phyloP scores from a whole-genome alignment of 2,329 filamentous ascomycete species.

The Furcasterigmium furcatum region DNA sequence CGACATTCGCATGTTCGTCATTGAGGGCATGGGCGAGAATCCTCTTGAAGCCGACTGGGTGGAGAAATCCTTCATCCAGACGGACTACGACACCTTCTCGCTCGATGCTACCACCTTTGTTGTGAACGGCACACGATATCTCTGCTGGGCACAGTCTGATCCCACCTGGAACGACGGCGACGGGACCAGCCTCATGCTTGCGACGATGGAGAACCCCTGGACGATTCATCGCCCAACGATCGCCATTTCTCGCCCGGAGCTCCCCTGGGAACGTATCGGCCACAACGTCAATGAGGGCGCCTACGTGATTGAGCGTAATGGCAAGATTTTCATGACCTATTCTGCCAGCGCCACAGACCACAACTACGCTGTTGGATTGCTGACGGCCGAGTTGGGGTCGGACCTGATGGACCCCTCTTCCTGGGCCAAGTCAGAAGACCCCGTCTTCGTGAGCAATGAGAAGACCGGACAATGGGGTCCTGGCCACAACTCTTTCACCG shows the following conservation, averaged over 20 bases:
- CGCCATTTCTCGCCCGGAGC: conserved; percentile 13
- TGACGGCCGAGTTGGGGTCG: conserved; percentile 14
- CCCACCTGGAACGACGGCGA: conserved; percentile 16
- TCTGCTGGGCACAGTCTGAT: conserved; percentile 25
- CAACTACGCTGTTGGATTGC: conserved; percentile 23
- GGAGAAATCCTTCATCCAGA: conserved; percentile 21
- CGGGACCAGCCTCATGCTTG: conserved; percentile 18
- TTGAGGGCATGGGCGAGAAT: conserved; percentile 22
- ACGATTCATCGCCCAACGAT: conserved; percentile 14
- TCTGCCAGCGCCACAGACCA: conserved; percentile 17
- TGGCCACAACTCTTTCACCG: conserved; percentile 22
- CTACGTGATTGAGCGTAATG: conserved; percentile 13
- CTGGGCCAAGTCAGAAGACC: conserved; percentile 19
- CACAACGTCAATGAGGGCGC: conserved; percentile 16
- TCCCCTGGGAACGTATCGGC: conserved; percentile 14
- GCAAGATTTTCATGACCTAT: conserved; percentile 14
- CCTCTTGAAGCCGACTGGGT: conserved; percentile 20
- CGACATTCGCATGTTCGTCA: conserved; percentile 19
- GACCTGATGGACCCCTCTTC: conserved; percentile 18
- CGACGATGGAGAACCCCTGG: conserved; percentile 21
- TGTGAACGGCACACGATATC: conserved; percentile 20
- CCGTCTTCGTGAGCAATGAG: conserved; percentile 21
- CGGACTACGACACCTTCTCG: conserved; percentile 24
- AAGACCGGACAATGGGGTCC: conserved; percentile 22
- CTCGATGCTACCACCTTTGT: conserved; percentile 23